Conservation (phyloP, 2,329 filamentous ascomycete genomes). For the Fusarium nisikadoi region DNA sequence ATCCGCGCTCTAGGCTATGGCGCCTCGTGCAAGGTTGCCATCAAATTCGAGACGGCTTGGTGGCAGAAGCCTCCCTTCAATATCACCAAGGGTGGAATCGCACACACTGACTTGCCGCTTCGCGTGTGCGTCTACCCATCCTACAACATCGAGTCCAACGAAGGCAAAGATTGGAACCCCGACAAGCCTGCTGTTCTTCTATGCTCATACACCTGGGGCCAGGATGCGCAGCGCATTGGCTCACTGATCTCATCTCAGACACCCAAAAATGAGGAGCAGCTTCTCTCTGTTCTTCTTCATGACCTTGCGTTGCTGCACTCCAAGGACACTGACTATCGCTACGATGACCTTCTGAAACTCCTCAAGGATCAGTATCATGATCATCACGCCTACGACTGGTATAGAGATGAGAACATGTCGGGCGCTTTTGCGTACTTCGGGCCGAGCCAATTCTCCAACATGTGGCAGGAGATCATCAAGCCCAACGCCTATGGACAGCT, state of each 20-base stretch:
- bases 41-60: constrained; percentile 50
- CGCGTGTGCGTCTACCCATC: constrained; percentile 49
- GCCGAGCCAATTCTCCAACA: constrained; percentile 33
- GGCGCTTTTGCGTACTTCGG: constrained; percentile 41
- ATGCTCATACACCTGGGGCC: constrained; percentile 36
- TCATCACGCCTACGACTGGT: constrained; percentile 37
- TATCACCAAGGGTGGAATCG: constrained; percentile 17
- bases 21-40: constrained; percentile 44
- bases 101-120: constrained; percentile 45
- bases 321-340: background rate
- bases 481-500: constrained; percentile 36
- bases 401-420: constrained; percentile 36
- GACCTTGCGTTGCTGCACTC: constrained; percentile 29
- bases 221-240: constrained; percentile 34
- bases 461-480: constrained; percentile 40
- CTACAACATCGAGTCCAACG: constrained; percentile 34
- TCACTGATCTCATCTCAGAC: constrained; percentile 22
- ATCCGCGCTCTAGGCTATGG: constrained; percentile 48
- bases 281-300: constrained; percentile 16
- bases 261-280: constrained; percentile 21
- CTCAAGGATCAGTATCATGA: constrained; percentile 18
- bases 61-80: constrained; percentile 23
- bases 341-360: background rate
- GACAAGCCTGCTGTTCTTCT: constrained; percentile 30
- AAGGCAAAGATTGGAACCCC: constrained; percentile 1